Base-by-base conservation (phyloP, 768 basidiomycete genomes). In the Peribolospora kevripleyi region DNA sequence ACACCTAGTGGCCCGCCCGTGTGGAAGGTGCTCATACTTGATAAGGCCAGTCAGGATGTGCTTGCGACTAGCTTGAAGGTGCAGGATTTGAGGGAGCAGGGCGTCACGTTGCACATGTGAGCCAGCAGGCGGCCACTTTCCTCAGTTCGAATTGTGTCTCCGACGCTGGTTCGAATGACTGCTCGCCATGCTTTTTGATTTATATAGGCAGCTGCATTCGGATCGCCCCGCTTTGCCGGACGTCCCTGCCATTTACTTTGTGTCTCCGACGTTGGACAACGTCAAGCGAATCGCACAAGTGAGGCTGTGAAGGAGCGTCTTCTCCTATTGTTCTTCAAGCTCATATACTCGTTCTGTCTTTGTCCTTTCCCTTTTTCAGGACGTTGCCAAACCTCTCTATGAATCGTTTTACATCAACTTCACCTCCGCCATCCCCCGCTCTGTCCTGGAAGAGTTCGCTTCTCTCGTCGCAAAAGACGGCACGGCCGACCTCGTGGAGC, bases 41-140 rank as follows among this genome's bases (percentile, higher is more conserved):
- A 98, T 67, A 86, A 93, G 64, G 76, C 82, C 61, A 91, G 87
- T 36, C 93, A 97, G 67, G 93, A 97, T 66, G 80, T 97, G 25
- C 74, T 98, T 43, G 93, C 93, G 11, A 97, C 91, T 1, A 82
- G 87, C 14, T 70, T 98, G 60, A 78, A 90, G 54, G 93, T 98
- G 6, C 90, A 95, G 68, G 93, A 97, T 69, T 73, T 98, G 58
- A 76, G 93, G 55, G 91, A 97, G 63, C 84, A 85, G 51, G 93
- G 93, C 41, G 88, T 98, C 46, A 98, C 93, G 7, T 73, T 98
- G 56, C 93, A 98, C 70, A 87, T 97, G 90, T 95, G 72, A 62
- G 85, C 71, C 25, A 25, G 25, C 25, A 25, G 25, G 25, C 25
- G 48, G 45, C 45, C 45, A 8, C 25, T 38, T 38, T 9, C n/a